phyloP scores from a whole-genome alignment of 192 early-diverging fungal species.

The Dimargaris cristalligena region DNA sequence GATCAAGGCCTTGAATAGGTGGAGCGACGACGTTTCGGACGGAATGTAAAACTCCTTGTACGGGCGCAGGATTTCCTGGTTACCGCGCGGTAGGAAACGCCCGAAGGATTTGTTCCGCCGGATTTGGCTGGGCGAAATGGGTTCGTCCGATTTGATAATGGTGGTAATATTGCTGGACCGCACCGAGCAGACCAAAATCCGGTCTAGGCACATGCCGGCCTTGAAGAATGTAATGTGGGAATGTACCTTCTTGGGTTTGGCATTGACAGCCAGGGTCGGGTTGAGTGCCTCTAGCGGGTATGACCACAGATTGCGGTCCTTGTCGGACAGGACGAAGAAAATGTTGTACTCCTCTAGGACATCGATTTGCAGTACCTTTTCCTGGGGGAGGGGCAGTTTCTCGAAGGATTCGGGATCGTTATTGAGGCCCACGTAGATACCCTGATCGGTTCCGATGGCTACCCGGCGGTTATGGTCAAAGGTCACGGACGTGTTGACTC shows the following conservation, averaged over 20 bases:
- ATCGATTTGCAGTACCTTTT: conserved; percentile 75
- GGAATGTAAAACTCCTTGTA: conserved; percentile 89
- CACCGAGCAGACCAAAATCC: conserved; percentile 47
- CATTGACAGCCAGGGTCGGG: conserved; percentile 18
- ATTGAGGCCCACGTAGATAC: conserved; percentile 58
- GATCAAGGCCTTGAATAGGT: conserved; percentile 68
- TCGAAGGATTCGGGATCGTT: conserved; percentile 30
- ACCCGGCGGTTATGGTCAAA: conserved; percentile 44
- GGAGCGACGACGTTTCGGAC: conserved; percentile 68
- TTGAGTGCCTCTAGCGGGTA: conserved; percentile 36
- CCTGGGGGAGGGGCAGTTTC: conserved; percentile 41
- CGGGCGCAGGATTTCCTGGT: conserved; percentile 25
- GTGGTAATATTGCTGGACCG: conserved; percentile 57
- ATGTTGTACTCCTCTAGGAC: conserved; percentile 64
- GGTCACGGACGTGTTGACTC: conserved; percentile 27
- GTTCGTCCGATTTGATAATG: conserved; percentile 61
- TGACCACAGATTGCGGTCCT: conserved; percentile 33
- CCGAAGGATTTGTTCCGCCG: conserved; percentile 22
- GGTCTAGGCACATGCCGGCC: conserved; percentile 38
- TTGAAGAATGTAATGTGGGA: conserved; percentile 56
- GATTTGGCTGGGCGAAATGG: conserved; percentile 33
- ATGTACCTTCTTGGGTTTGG: conserved; percentile 32
- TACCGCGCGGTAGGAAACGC: conserved; percentile 23
- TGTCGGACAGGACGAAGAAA: conserved; percentile 67
- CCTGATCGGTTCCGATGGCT: conserved; percentile 70